These are phyloP conservation scores for Ceratonia siliqua DNA, from an alignment of 306 rosid genomes.

Conservation along the genomic window DNA sequence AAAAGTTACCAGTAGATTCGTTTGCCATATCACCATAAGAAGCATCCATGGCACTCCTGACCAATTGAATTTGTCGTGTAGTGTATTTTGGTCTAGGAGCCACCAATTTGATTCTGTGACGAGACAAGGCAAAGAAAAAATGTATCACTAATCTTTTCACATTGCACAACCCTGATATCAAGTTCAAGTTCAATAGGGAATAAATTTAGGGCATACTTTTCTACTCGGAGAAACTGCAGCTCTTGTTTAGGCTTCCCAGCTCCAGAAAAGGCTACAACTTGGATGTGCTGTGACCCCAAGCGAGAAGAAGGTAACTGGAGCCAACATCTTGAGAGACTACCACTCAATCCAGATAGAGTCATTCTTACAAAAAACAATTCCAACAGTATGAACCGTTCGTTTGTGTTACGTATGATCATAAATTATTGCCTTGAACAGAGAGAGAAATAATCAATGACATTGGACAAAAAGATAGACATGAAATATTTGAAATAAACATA, in stretches of 20 bases:
- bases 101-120: constrained; percentile 32
- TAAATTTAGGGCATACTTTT: constrained; percentile 50
- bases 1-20: constrained; percentile 63
- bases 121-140: not conserved
- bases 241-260: constrained; percentile 37
- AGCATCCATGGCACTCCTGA: constrained; percentile 83
- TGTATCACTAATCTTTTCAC: constrained; percentile 16
- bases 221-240: constrained; percentile 34
- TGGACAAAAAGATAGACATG: not conserved
- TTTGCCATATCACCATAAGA: constrained; percentile 70
- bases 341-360: constrained; percentile 63
- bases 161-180: constrained; percentile 7
- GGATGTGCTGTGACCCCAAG: constrained; percentile 31
- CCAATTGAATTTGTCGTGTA: constrained; percentile 36
- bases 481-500: constrained; percentile 1
- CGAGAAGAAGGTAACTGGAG: constrained; percentile 45
- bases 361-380: constrained; percentile 37
- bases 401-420: constrained; percentile 2
- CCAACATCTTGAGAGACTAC: constrained; percentile 59
- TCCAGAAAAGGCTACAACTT: constrained; percentile 31
- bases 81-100: constrained; percentile 40
- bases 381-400: not conserved
- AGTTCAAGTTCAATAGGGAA: constrained; percentile 21
- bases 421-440: constrained; percentile 32
- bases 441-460: constrained; percentile 5